phyloP scores from a whole-genome alignment of 108 stramenopile species.

The Nitzschia putrida region DNA sequence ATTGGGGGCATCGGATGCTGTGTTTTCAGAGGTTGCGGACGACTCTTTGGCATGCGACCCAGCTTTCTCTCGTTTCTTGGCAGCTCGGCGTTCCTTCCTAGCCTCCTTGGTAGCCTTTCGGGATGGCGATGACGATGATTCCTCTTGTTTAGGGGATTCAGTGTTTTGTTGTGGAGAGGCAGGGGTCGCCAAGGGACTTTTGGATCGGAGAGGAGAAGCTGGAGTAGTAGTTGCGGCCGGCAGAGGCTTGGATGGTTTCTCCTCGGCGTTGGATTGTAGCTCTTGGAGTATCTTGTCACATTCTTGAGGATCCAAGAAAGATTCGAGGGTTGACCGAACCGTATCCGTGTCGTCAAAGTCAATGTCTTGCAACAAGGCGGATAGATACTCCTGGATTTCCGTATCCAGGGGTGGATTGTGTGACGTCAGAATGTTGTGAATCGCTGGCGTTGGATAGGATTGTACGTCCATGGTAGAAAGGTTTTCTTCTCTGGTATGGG shows the following conservation, averaged over 20 bases:
- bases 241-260: neutral
- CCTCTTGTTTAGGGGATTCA: neutral
- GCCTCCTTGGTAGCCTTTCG: neutral
- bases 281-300: neutral
- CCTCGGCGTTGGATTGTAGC: neutral
- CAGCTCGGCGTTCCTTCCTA: neutral
- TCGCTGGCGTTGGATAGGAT: neutral
- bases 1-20: neutral
- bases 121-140: neutral
- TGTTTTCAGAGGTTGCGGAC: neutral
- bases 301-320: constrained; percentile 9
- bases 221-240: neutral
- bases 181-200: neutral
- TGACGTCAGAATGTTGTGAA: constrained; percentile 5
- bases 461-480: no score
- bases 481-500: no score
- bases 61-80: neutral
- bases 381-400: constrained; percentile 20
- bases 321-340: neutral
- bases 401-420: constrained; percentile 20
- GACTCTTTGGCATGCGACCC: constrained; percentile 6
- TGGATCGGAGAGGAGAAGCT: neutral
- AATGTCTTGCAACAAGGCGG: constrained; percentile 1
- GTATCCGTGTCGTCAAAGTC: constrained; percentile 4
- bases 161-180: neutral